Evolutionary conservation across 2,329 filamentous ascomycete species (phyloP).

Genomic region (Dothistroma pini): DNA sequence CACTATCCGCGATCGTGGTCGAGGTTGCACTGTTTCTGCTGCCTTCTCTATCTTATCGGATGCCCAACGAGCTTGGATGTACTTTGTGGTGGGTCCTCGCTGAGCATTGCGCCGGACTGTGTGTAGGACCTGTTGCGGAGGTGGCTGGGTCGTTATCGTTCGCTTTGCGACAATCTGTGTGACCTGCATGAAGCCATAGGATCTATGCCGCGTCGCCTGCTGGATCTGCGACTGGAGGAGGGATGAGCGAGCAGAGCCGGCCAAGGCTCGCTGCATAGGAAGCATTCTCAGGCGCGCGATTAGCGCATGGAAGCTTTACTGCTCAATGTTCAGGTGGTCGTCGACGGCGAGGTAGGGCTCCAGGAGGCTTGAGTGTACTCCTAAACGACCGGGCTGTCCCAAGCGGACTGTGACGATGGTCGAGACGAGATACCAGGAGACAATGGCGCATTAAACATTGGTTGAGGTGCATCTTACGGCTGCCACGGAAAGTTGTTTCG

Average conservation of each 20-base stretch:
- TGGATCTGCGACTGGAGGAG: conserved; percentile 8
- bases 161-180: conserved; percentile 8
- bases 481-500: background rate
- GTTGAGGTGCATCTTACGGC: background rate
- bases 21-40: conserved; percentile 3
- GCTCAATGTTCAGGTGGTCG: background rate
- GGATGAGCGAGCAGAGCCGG: conserved; percentile 18
- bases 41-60: conserved; percentile 11
- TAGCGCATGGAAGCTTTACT: conserved; percentile 21
- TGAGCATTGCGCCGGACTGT: background rate
- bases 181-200: conserved; percentile 11
- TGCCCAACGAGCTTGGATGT: conserved; percentile 21
- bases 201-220: conserved; percentile 7
- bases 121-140: conserved; percentile 15
- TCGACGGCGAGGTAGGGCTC: background rate
- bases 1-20: conserved; percentile 33
- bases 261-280: conserved; percentile 22
- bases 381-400: background rate
- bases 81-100: conserved; percentile 10
- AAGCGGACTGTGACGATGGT: background rate
- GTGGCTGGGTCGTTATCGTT: conserved; percentile 12
- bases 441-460: background rate
- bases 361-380: background rate
- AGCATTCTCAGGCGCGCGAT: conserved; percentile 15
- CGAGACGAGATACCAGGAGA: background rate